Conservation (phyloP, 495 filamentous ascomycete species). For the Recurvomyces mirabilis region DNA sequence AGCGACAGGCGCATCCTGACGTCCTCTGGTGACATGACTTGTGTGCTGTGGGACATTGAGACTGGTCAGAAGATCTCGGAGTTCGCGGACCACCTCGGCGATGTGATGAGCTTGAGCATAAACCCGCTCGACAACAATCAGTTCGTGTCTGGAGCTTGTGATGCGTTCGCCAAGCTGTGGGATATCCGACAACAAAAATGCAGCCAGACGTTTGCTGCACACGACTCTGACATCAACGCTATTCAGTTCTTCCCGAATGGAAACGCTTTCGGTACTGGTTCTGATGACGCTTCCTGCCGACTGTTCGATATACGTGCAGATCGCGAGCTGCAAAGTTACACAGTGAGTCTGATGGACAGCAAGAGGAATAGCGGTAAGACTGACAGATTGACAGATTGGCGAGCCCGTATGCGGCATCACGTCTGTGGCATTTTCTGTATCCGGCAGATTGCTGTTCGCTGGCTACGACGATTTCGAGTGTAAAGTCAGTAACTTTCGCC, state of each 20-base stretch:
- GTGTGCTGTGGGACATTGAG: conserved; percentile 99
- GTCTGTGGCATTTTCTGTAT: conserved; percentile 95
- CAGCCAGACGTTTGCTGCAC: conserved; percentile 94
- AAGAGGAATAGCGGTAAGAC: too few species aligned
- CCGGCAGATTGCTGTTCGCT: conserved; percentile 87
- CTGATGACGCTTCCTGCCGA: conserved; percentile 93
- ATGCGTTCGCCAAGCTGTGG: conserved; percentile 97
- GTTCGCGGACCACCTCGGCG: conserved; percentile 95
- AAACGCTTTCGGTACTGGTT: conserved; percentile 96
- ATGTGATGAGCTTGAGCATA: conserved; percentile 99
- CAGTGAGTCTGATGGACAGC: conserved; percentile 46
- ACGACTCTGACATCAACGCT: conserved; percentile 98
- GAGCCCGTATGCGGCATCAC: conserved; percentile 97
- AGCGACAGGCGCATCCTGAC: conserved; percentile 96
- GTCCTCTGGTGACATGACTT: conserved; percentile 98
- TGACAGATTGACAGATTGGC: too few species aligned
- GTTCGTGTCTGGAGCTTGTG: conserved; percentile 96
- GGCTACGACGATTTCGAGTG: conserved; percentile 99
- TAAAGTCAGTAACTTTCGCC: conserved; percentile 65
- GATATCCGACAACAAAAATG: conserved; percentile 98
- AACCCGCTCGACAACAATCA: conserved; percentile 98
- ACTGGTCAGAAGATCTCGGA: conserved; percentile 94
- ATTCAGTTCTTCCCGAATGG: conserved; percentile 99
- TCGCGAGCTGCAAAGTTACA: conserved; percentile 89
- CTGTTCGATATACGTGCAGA: conserved; percentile 97